phyloP scores from a whole-genome alignment of 108 stramenopile genomes.

The Cylindrotheca closterium region DNA sequence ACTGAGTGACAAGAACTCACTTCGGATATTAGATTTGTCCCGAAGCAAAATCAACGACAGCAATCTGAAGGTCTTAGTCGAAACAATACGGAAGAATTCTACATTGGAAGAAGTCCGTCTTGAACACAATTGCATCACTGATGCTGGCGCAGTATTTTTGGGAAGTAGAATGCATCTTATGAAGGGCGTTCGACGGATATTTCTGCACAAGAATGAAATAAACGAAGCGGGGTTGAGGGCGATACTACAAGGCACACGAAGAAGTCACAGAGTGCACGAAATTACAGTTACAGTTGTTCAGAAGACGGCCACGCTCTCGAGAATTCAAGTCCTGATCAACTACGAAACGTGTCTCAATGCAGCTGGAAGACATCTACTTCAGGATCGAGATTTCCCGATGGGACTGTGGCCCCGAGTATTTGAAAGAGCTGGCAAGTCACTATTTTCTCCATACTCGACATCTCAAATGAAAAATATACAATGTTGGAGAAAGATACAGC shows the following conservation, averaged over 20 bases:
- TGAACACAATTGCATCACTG: conserved; percentile 7
- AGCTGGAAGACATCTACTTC: conserved; percentile 6
- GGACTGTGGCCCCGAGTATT: conserved; percentile 11
- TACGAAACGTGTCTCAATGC: conserved; percentile 12
- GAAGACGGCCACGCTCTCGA: conserved; percentile 2
- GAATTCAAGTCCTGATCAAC: conserved; percentile 9
- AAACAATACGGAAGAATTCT: neutral
- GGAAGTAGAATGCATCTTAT: conserved; percentile 2
- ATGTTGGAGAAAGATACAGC: conserved; percentile 11
- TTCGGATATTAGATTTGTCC: conserved; percentile 11
- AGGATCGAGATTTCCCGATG: neutral
- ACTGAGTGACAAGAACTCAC: neutral
- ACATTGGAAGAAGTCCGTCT: conserved; percentile 10
- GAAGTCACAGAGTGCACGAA: conserved; percentile 1
- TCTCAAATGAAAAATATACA: conserved; percentile 1
- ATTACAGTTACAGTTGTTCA: conserved; percentile 6
- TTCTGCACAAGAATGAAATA: conserved; percentile 14
- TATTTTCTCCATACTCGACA: conserved; percentile 10
- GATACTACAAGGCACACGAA: neutral
- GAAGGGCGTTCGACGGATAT: conserved; percentile 5
- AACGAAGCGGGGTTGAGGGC: conserved; percentile 3
- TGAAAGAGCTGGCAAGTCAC: conserved; percentile 1
- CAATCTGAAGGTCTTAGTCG: neutral
- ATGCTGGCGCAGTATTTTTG: conserved; percentile 2
- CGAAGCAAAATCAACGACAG: neutral